Conservation (phyloP, 2,329 filamentous ascomycete genomes). For the Penicillium brevicompactum region DNA sequence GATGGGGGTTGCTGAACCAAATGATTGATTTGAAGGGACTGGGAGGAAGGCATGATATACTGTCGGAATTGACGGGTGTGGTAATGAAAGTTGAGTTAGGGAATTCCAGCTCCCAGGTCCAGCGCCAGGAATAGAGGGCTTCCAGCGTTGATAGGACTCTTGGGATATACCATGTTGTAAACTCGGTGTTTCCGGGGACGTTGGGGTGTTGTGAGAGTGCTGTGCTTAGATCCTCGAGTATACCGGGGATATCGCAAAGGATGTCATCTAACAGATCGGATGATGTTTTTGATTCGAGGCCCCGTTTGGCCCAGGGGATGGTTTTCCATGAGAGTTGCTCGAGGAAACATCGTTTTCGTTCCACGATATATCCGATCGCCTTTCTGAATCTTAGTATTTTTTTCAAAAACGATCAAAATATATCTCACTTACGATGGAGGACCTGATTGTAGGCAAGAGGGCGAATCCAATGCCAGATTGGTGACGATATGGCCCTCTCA, state of each 20-base stretch:
- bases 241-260: conserved; percentile 12
- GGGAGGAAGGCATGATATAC: background rate
- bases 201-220: background rate
- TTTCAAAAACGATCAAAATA: no score
- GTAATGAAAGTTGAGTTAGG: conserved; percentile 6
- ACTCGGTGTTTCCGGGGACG: background rate
- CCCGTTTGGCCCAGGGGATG: conserved; percentile 11
- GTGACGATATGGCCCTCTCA: conserved; percentile 17
- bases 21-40: conserved; percentile 15
- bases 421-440: conserved; percentile 11
- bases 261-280: conserved; percentile 10
- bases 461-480: conserved; percentile 12
- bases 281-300: conserved; percentile 5
- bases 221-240: conserved; percentile 13
- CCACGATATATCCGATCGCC: conserved; percentile 10
- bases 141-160: conserved; percentile 1
- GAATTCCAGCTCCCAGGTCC: conserved; percentile 15
- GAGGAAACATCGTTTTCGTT: conserved; percentile 19
- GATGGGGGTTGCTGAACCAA: conserved; percentile 11
- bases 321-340: conserved; percentile 17
- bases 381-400: background rate
- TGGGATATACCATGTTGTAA: background rate
- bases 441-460: conserved; percentile 9
- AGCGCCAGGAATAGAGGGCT: conserved; percentile 14
- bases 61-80: background rate